Base-by-base conservation (phyloP, 2,329 filamentous ascomycete genomes). In the Sphaceloma murrayae region DNA sequence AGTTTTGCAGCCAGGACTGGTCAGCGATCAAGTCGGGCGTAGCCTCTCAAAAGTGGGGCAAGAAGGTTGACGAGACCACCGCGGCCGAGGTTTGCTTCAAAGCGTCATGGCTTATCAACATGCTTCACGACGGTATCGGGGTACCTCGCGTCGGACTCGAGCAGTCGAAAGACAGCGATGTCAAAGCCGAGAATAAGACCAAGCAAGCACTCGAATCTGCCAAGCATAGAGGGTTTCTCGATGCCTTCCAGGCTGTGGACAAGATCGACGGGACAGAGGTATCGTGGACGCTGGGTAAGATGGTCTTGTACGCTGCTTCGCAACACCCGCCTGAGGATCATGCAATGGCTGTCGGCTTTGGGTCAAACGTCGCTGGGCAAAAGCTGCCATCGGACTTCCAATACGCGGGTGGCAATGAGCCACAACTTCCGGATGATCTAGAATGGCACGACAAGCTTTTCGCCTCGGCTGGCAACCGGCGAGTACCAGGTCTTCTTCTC, bases 251-350 rank as follows among this genome's bases (percentile, higher is more conserved):
- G 59, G 85, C 91, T 0, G 83, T 96, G 21, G 80, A 98, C 62
- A 91, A 91, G 62, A 88, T 98, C 53, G 78, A 87, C 53, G 84
- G 80, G 13, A 81, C 87, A 5, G 93, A 98, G 67, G 82, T 98
- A 13, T 94, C 85, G 67, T 98, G 91, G 91, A 96, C 91, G 0
- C 68, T 98, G 4, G 91, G 91, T 1, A 94, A 95, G 59, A 95
- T 96, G 74, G 77, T 98, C 5, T 74, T 98, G 3, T 96, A 96
- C 55, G 91, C 91, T 3, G 80, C 89, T 0, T 91, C 86, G 3
- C 86, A 95, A 60, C 73, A 98, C 4, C 80, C 84, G 1, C 74
- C 85, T 0, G 71, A 68, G 1, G 49, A 51, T 13, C 66, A 74
- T 31, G 68, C 72, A 11, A 67, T 88, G 2, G 85, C 88, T 0